These are phyloP conservation scores for Fusarium sp. DNA, from an alignment of 2,329 filamentous ascomycete genomes.

Conservation along the genomic window DNA sequence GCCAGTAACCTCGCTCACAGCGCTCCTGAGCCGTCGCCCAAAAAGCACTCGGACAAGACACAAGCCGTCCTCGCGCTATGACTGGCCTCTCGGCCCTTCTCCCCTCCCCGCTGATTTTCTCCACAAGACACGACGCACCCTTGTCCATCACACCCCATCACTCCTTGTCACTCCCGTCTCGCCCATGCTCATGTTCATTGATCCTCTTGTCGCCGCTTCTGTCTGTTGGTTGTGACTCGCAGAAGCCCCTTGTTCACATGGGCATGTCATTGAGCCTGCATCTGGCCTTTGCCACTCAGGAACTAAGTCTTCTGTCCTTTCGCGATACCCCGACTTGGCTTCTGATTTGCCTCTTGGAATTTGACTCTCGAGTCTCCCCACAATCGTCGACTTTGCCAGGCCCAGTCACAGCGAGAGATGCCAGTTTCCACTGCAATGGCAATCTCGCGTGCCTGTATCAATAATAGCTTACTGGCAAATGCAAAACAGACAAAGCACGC, in stretches of 20 bases:
- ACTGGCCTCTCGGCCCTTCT: constrained; percentile 47
- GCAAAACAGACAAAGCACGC: not conserved
- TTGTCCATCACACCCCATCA: constrained; percentile 24
- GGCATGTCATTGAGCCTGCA: constrained; percentile 14
- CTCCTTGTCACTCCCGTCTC: constrained; percentile 32
- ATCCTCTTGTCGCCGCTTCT: constrained; percentile 9
- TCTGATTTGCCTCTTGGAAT: constrained; percentile 35
- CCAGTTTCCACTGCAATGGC: constrained; percentile 9
- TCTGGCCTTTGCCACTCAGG: constrained; percentile 36
- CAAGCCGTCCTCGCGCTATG: constrained; percentile 30
- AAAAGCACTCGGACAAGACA: constrained; percentile 22
- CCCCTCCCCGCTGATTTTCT: constrained; percentile 25
- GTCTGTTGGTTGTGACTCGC: constrained; percentile 20
- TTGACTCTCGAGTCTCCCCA: constrained; percentile 15
- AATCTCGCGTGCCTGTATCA: constrained; percentile 23
- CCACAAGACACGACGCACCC: constrained; percentile 34
- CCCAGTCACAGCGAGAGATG: constrained; percentile 29
- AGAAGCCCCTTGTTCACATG: constrained; percentile 10
- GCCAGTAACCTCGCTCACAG: constrained; percentile 24
- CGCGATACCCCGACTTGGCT: constrained; percentile 5
- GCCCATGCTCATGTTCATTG: constrained; percentile 28
- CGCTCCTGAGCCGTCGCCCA: constrained; percentile 23
- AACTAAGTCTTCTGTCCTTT: constrained; percentile 25
- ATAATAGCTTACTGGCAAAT: constrained; percentile 13
- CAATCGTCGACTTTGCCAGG: constrained; percentile 22